Evolutionary conservation across 2,329 filamentous ascomycete genomes (phyloP), one percentile per base, ranked within the genome.

Genomic region (Ilyonectria sp.): DNA sequence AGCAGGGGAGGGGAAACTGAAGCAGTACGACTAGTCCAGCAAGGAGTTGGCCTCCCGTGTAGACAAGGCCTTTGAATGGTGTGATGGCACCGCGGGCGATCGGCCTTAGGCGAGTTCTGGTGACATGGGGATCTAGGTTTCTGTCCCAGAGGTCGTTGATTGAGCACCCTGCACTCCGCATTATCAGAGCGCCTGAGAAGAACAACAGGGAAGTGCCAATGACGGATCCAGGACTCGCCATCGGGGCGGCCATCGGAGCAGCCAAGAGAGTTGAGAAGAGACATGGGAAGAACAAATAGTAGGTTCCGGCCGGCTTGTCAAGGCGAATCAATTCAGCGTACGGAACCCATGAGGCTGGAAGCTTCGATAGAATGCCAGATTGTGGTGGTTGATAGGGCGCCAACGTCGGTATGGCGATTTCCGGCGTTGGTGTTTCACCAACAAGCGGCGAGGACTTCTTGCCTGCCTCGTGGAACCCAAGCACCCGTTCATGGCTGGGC

Each of bases 131-230:
- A 80, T 97, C 94, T 17, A 97, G 90, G 74, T 96, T 93, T 61
- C 93, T 90, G 80, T 97, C 94, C 92, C 94, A 95, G 57, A 97
- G 89, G 78, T 97, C 94, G 78, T 97, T 97, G 82, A 97, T 94
- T 19, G 92, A 92, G 80, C 94, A 97, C 58, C 94, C 94, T 21
- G 94, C 93, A 55, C 94, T 93, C 68, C 94, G 92, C 93, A 97
- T 96, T 71, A 97, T 87, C 50, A 97, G 79, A 4, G 93, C 92
- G 57, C 94, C 94, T 2, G 89, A 85, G 75, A 92, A 88, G 82
- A 97, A 96, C 54, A 96, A 87, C 2, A 88, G 76, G 1, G 88
- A 87, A 0, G 91, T 94, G 55, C 89, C 86, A 33, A 92, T 71
- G 19, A 94, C 89, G 13, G 90, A 84, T 6, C 84, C 77, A 0